phyloP scores from a whole-genome alignment of 169 alveolate species.

The Perkinsus marinus region DNA sequence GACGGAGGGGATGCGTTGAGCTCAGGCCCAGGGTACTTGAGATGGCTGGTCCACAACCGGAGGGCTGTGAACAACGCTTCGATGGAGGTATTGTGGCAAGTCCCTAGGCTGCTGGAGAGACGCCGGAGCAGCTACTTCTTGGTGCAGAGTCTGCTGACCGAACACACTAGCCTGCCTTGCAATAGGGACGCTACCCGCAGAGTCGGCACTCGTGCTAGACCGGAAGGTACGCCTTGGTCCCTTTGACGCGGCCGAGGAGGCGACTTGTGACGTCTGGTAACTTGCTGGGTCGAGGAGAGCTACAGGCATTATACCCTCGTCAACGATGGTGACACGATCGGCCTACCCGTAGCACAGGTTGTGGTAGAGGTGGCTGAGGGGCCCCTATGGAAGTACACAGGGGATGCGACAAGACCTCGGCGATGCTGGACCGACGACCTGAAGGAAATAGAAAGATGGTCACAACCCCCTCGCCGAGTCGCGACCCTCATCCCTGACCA shows the following conservation, averaged over 20 bases:
- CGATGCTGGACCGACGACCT: not conserved
- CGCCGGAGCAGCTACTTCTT: not conserved
- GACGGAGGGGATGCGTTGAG: not conserved
- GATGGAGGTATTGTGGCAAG: not conserved
- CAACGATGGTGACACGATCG: no score
- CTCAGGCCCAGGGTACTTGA: not conserved
- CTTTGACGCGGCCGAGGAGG: not conserved
- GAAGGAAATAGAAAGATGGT: not conserved
- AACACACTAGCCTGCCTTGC: not conserved
- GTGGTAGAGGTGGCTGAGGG: not conserved
- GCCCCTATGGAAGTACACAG: not conserved
- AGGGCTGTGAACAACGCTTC: not conserved
- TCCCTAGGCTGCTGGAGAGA: not conserved
- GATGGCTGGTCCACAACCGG: not conserved
- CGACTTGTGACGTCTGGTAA: not conserved
- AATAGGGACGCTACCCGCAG: not conserved
- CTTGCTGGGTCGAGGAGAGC: no score
- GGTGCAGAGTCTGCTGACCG: not conserved
- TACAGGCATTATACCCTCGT: no score
- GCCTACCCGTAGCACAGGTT: no score
- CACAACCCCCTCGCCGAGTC: not conserved
- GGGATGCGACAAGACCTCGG: not conserved
- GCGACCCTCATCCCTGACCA: not conserved
- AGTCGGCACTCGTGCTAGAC: not conserved
- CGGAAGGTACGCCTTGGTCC: not conserved